These are phyloP conservation scores for Phytophthora capsici DNA, from an alignment of 352 stramenopile species.

Conservation along the genomic window DNA sequence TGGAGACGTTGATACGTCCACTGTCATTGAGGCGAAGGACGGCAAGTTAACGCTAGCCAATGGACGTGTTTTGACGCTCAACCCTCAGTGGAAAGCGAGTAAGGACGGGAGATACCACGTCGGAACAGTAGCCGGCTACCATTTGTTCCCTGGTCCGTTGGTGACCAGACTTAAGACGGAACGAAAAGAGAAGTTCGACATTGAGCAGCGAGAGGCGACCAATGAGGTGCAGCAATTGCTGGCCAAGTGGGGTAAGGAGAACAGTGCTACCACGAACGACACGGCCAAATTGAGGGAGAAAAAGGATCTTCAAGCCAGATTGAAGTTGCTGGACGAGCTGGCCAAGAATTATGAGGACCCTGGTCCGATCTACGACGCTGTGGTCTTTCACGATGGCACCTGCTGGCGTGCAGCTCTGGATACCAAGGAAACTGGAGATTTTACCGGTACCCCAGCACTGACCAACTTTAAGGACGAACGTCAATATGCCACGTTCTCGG, in stretches of 20 bases:
- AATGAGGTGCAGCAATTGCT: slow-evolving; percentile 76
- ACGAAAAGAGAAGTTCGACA: slow-evolving; percentile 84
- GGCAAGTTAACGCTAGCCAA: slow-evolving; percentile 48
- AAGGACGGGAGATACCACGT: slow-evolving; percentile 79
- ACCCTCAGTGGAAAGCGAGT: slow-evolving; percentile 68
- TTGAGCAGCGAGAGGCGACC: slow-evolving; percentile 63
- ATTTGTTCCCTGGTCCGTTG: slow-evolving; percentile 88
- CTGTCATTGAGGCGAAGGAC: slow-evolving; percentile 57
- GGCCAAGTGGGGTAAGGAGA: slow-evolving; percentile 54
- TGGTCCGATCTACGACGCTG: slow-evolving; percentile 92
- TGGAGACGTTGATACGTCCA: slow-evolving; percentile 93
- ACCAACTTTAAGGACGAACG: slow-evolving; percentile 82
- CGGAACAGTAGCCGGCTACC: slow-evolving; percentile 83
- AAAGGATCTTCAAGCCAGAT: slow-evolving; percentile 85
- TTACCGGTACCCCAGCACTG: slow-evolving; percentile 65
- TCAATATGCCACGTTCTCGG: slow-evolving; percentile 89
- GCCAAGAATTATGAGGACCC: slow-evolving; percentile 87
- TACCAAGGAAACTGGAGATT: slow-evolving; percentile 83
- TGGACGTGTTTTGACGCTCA: slow-evolving; percentile 75
- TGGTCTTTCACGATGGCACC: slow-evolving; percentile 90
- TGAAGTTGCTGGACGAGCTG: slow-evolving; percentile 76
- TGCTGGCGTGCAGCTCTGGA: slow-evolving; percentile 90
- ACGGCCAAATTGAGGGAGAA: slow-evolving; percentile 51
- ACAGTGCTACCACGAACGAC: slow-evolving; percentile 78
- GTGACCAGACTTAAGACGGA: slow-evolving; percentile 81